Conservation (phyloP, 1,284 basidiomycete species). For the Cystobasidium slooffiae region DNA sequence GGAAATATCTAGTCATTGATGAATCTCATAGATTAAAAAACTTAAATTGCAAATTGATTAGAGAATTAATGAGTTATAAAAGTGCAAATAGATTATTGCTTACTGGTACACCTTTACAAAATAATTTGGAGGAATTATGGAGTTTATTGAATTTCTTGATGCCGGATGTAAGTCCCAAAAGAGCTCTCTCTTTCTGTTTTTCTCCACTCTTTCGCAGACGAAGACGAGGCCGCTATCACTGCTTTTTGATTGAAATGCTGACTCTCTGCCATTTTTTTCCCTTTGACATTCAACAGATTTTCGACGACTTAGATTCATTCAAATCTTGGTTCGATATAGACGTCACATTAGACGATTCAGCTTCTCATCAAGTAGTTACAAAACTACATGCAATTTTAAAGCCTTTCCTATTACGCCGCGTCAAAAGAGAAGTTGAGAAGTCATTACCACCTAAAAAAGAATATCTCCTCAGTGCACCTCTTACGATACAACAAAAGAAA, state of each 20-base stretch:
- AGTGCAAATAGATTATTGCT: slow-evolving; percentile 87
- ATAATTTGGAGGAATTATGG: slow-evolving; percentile 98
- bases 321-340: slow-evolving; percentile 66
- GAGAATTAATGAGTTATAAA: slow-evolving; percentile 84
- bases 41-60: slow-evolving; percentile 74
- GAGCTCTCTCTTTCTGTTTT: background rate
- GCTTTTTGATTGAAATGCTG: too few relatives aligned
- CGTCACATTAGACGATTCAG: slow-evolving; percentile 63
- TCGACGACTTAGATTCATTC: slow-evolving; percentile 43
- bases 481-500: slow-evolving; percentile 93
- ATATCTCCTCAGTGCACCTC: slow-evolving; percentile 85
- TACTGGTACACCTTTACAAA: slow-evolving; percentile 86
- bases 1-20: slow-evolving; percentile 95
- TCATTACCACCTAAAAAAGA: slow-evolving; percentile 94
- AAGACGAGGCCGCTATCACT: background rate
- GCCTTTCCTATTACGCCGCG: slow-evolving; percentile 88
- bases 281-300: slow-evolving; percentile 57
- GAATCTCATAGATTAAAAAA: slow-evolving; percentile 96
- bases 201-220: background rate
- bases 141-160: slow-evolving; percentile 96
- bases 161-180: slow-evolving; percentile 78
- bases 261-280: background rate
- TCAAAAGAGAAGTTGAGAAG: slow-evolving; percentile 95
- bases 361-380: slow-evolving; percentile 81
- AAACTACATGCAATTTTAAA: slow-evolving; percentile 91